Evolutionary conservation across 2,329 filamentous ascomycete genomes (phyloP).

Genomic region (Ophiostoma montium): DNA sequence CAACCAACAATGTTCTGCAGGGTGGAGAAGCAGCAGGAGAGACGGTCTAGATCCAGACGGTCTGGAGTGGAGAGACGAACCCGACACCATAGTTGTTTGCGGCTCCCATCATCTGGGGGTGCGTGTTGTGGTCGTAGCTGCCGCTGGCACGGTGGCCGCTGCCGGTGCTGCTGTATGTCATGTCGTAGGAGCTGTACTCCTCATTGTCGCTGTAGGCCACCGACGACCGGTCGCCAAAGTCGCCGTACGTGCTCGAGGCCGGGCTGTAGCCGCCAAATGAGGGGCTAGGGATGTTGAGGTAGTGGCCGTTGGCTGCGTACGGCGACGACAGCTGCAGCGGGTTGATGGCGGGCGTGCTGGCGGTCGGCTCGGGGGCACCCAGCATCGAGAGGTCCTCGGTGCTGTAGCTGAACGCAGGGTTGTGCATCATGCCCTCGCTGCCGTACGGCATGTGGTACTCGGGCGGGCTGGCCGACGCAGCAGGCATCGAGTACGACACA

Average conservation of each 20-base stretch:
- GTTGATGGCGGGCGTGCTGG: slow-evolving; percentile 30
- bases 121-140: slow-evolving; percentile 26
- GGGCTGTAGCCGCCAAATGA: slow-evolving; percentile 45
- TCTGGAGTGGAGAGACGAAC: slow-evolving; percentile 50
- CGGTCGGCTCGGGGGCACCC: slow-evolving; percentile 25
- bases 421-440: slow-evolving; percentile 19
- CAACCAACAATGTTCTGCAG: slow-evolving; percentile 9
- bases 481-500: slow-evolving; percentile 18
- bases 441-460: slow-evolving; percentile 36
- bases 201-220: slow-evolving; percentile 49
- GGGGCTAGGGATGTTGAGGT: slow-evolving; percentile 49
- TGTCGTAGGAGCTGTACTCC: slow-evolving; percentile 37
- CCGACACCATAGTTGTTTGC: slow-evolving; percentile 36
- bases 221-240: slow-evolving; percentile 26
- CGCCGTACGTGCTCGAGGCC: slow-evolving; percentile 43
- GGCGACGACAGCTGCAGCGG: slow-evolving; percentile 41
- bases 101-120: slow-evolving; percentile 31
- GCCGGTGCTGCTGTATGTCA: slow-evolving; percentile 27
- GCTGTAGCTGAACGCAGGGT: slow-evolving; percentile 49
- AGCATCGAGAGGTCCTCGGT: slow-evolving; percentile 46
- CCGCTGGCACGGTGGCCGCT: slow-evolving; percentile 2
- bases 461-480: slow-evolving; percentile 16
- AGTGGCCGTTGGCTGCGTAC: slow-evolving; percentile 37
- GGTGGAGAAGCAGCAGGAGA: slow-evolving; percentile 23
- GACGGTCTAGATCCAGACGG: slow-evolving; percentile 41